Percentiles rank a stretch among this genome's conserved stretches.
Conservation (phyloP, 2,329 filamentous ascomycete species). For the Ophiobolus disseminans region DNA sequence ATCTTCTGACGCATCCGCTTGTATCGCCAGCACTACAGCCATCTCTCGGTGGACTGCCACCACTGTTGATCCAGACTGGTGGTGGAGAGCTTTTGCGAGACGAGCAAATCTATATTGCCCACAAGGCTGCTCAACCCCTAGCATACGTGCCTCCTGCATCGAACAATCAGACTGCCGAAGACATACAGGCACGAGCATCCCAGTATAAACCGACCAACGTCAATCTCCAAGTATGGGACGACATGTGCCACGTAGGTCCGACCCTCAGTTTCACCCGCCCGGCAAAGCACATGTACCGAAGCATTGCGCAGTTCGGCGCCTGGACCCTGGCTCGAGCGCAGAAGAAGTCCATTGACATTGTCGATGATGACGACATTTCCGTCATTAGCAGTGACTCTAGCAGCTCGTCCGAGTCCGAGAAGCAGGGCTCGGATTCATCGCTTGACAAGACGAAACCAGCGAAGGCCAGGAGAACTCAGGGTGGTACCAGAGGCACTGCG, state of each 20-base stretch:
- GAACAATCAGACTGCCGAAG: slow-evolving; percentile 57
- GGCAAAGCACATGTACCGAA: slow-evolving; percentile 94
- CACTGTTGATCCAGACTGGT: slow-evolving; percentile 83
- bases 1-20: slow-evolving; percentile 82
- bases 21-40: slow-evolving; percentile 90
- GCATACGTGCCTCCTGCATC: slow-evolving; percentile 70
- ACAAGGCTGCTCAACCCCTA: slow-evolving; percentile 87
- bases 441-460: slow-evolving; percentile 31
- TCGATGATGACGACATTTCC: slow-evolving; percentile 79
- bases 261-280: slow-evolving; percentile 96
- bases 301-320: slow-evolving; percentile 89
- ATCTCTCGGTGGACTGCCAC: slow-evolving; percentile 86
- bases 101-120: slow-evolving; percentile 93
- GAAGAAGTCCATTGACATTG: slow-evolving; percentile 77
- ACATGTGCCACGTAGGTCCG: slow-evolving; percentile 89
- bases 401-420: slow-evolving; percentile 19
- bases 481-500: no score
- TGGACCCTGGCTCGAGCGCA: slow-evolving; percentile 89
- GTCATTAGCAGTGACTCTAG: slow-evolving; percentile 68
- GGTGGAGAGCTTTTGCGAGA: slow-evolving; percentile 90
- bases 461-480: no score
- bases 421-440: slow-evolving; percentile 24
- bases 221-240: slow-evolving; percentile 94
- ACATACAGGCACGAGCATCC: slow-evolving; percentile 68
- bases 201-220: slow-evolving; percentile 86